Conservation (phyloP, 2,329 filamentous ascomycete species). For the Fusarium palustre region DNA sequence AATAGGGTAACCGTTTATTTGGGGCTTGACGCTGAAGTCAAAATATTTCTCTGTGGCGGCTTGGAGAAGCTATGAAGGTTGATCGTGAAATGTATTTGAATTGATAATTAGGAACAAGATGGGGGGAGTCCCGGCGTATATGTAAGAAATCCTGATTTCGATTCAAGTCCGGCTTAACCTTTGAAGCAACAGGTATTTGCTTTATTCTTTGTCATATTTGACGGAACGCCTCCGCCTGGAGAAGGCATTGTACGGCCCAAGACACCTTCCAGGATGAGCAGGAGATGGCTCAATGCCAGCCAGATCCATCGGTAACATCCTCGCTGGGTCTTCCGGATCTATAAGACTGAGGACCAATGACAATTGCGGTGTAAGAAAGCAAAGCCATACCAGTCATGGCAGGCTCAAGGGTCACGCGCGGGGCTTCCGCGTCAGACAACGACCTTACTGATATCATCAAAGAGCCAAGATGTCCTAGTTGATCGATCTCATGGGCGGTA, state of each 20-base stretch:
- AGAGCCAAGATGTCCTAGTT: constrained; percentile 30
- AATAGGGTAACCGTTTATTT: constrained; percentile 10
- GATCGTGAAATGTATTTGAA: constrained; percentile 19
- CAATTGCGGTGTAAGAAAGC: constrained; percentile 39
- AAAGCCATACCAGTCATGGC: constrained; percentile 37
- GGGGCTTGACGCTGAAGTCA: constrained; percentile 25
- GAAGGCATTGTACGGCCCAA: constrained; percentile 46
- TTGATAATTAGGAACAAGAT: constrained; percentile 9
- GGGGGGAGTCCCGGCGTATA: constrained; percentile 35
- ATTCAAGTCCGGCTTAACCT: constrained; percentile 40
- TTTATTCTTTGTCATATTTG: constrained; percentile 28
- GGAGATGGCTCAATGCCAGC: constrained; percentile 11
- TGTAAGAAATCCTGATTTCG: constrained; percentile 41
- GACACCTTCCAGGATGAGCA: constrained; percentile 31
- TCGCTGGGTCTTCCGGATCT: constrained; percentile 21
- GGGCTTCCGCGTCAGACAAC: constrained; percentile 43
- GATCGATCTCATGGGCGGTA: constrained; percentile 36
- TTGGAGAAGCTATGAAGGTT: constrained; percentile 28
- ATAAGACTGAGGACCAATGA: constrained; percentile 35
- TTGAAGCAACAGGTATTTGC: constrained; percentile 25
- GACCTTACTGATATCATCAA: constrained; percentile 46
- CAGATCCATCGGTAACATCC: constrained; percentile 34
- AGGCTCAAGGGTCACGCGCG: constrained; percentile 42
- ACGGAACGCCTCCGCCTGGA: constrained; percentile 47
- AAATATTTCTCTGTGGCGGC: constrained; percentile 17